These are phyloP conservation scores for Sicyos baderoa DNA, from an alignment of 306 rosid genomes.

Conservation along the genomic window DNA sequence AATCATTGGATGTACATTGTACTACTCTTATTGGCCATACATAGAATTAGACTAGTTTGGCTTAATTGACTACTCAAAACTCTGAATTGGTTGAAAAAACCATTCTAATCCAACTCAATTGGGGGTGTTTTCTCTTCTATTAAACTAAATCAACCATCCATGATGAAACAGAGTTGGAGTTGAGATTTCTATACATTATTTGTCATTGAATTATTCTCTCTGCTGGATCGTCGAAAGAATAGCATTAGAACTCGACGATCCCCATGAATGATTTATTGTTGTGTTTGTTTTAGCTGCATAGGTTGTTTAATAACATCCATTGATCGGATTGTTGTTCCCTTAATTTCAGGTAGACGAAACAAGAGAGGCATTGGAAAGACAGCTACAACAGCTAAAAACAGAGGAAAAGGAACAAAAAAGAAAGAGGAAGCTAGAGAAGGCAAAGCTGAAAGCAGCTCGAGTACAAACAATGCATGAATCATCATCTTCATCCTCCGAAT, in stretches of 20 bases:
- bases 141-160: background rate
- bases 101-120: too few species aligned
- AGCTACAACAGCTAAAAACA: constrained; percentile 40
- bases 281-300: background rate
- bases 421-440: constrained; percentile 45
- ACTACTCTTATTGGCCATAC: too few species aligned
- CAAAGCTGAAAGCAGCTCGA: constrained; percentile 38
- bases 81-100: too few species aligned
- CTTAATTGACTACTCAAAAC: too few species aligned
- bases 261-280: background rate
- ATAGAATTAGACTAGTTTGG: too few species aligned
- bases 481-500: constrained; percentile 61
- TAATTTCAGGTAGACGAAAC: constrained; percentile 31
- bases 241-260: background rate
- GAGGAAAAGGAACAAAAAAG: constrained; percentile 58
- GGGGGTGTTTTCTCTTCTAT: too few species aligned
- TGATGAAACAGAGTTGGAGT: background rate
- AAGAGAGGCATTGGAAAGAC: constrained; percentile 41
- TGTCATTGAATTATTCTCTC: background rate
- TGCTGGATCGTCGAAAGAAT: background rate
- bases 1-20: too few species aligned
- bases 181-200: background rate
- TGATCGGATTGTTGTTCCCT: background rate
- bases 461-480: constrained; percentile 30
- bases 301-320: background rate